Evolutionary conservation across 2,329 filamentous ascomycete genomes (phyloP).

Genomic region (Ophiocordyceps camponoti-rufipedis): DNA sequence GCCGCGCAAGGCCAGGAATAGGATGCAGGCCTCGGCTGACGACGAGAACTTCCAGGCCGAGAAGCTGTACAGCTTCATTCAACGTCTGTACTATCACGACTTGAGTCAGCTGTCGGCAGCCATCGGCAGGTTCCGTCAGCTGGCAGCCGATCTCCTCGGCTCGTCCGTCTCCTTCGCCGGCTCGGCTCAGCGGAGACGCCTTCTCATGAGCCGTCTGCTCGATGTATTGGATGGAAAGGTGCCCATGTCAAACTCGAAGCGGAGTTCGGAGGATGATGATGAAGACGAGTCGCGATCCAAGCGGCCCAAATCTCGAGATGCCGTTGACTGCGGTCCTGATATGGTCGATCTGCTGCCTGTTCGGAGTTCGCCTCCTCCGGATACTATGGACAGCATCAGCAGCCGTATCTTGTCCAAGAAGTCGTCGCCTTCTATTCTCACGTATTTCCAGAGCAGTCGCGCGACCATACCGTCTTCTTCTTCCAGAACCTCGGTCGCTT

Average conservation of each 20-base stretch:
- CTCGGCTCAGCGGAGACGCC: neutral
- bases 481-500: neutral
- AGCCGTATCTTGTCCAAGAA: too few species aligned
- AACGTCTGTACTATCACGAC: conserved; percentile 5
- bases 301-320: neutral
- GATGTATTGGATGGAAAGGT: neutral
- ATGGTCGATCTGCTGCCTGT: neutral
- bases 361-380: neutral
- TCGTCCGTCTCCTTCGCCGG: neutral
- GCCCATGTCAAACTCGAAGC: neutral
- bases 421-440: neutral
- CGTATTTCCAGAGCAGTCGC: neutral
- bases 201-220: neutral
- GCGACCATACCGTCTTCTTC: neutral
- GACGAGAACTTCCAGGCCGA: conserved; percentile 7
- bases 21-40: conserved; percentile 4
- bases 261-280: neutral
- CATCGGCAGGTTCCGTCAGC: neutral
- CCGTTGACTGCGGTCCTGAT: neutral
- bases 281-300: neutral
- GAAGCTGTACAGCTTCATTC: conserved; percentile 8
- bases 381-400: too few species aligned
- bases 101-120: neutral
- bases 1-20: conserved; percentile 7
- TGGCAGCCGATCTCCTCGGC: neutral